A percentile compares a stretch with the other conserved stretches of the same genome.
phyloP scores from a whole-genome alignment of 2,329 filamentous ascomycete species.

The Apiospora pterosperma region DNA sequence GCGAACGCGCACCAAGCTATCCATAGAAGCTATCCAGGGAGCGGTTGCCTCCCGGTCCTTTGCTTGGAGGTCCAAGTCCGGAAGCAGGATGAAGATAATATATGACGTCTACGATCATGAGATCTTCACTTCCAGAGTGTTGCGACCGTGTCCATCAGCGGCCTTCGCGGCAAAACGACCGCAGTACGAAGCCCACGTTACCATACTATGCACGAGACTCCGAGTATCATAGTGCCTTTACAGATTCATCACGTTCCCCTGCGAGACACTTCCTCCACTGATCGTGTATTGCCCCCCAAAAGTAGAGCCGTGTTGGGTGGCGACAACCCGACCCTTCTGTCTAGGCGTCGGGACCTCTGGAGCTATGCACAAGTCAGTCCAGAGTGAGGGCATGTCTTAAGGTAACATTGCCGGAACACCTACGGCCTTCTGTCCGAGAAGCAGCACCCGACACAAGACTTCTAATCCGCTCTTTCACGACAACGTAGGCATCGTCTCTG shows the following conservation, averaged over 20 bases:
- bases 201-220: too few relatives aligned
- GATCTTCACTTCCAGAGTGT: too few relatives aligned
- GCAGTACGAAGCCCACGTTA: too few relatives aligned
- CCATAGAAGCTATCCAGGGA: too few relatives aligned
- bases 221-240: too few relatives aligned
- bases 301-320: neutral
- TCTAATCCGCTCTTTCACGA: conserved; percentile 6
- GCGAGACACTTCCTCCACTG: neutral
- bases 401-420: neutral
- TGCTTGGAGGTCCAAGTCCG: too few relatives aligned
- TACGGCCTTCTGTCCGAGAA: neutral
- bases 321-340: neutral
- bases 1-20: too few relatives aligned
- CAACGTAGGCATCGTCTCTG: conserved; percentile 3
- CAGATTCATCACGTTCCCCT: neutral
- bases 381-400: neutral
- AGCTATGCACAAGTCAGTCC: neutral
- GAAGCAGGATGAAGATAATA: too few relatives aligned
- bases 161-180: too few relatives aligned
- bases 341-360: neutral
- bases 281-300: neutral
- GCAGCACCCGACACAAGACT: neutral
- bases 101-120: too few relatives aligned
- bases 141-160: too few relatives aligned
- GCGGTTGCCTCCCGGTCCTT: too few relatives aligned